Evolutionary conservation across 768 basidiomycete genomes (phyloP), one percentile per base, ranked within the genome.

Genomic region (Russula olivacea): DNA sequence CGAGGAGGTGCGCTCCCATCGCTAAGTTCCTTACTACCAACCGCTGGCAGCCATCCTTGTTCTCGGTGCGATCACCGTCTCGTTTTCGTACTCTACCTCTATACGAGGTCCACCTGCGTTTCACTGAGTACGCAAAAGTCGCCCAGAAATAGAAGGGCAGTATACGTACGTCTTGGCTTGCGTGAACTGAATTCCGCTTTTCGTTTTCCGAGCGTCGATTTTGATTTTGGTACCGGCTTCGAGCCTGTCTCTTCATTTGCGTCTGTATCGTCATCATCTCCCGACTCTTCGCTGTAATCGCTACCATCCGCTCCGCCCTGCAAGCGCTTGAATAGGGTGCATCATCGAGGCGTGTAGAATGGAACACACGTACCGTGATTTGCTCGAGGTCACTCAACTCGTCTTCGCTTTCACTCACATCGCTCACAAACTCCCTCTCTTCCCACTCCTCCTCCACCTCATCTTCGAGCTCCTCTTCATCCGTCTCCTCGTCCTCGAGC

Each of bases 401-500:
- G 65, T 85, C 83, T 64, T 88, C 84, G 57, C 87, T 84, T 62
- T 81, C 84, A 72, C 85, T 86, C 52, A 85, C 74, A 70, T 89
- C 88, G 71, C 87, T 89, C 63, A 90, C 87, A 69, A 88, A 89
- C 73, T 89, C 87, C 53, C 81, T 75, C 70, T 82, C 84, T 32
- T 79, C 87, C 54, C 81, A 75, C 70, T 82, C 84, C 25, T 79
- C 80, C 68, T 83, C 81, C 59, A 81, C 81, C 64, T 74, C 79
- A 56, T 79, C 70, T 56, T 78, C 79, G 59, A 78, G 76, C 55
- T 81, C 75, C 58, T 77, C 77, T 28, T 75, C 74, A 0, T 74
- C 74, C 40, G 76, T 75, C 36, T 72, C 78, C 32, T 76, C 76
- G 12, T 60, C 47, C 47, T 66, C 65, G n/a, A 60, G n/a, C 30